These are phyloP conservation scores for Claviceps capensis DNA, from an alignment of 2,329 filamentous ascomycete genomes.

Conservation along the genomic window DNA sequence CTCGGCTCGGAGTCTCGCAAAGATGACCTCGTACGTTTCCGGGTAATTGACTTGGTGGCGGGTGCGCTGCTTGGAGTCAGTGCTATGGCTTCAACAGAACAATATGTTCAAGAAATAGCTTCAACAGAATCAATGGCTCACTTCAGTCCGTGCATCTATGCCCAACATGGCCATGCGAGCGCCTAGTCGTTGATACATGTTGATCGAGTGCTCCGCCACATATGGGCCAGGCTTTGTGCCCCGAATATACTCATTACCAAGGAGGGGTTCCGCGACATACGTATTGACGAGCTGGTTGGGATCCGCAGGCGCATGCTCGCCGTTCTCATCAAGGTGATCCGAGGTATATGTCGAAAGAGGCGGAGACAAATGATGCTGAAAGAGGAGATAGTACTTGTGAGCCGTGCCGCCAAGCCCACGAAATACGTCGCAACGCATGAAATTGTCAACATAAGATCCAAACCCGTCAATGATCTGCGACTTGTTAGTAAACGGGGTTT, in stretches of 20 bases:
- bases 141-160: conserved; percentile 84
- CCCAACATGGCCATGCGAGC: conserved; percentile 74
- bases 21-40: conserved; percentile 76
- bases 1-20: conserved; percentile 60
- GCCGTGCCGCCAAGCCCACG: conserved; percentile 81
- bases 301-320: conserved; percentile 42
- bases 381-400: conserved; percentile 96
- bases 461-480: conserved; percentile 75
- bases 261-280: conserved; percentile 46
- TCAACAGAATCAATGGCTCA: conserved; percentile 15
- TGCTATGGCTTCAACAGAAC: no score
- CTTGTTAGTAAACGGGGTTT: conserved; percentile 1
- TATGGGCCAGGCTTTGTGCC: conserved; percentile 73
- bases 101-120: no score
- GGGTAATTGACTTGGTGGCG: conserved; percentile 91
- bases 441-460: conserved; percentile 84
- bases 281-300: conserved; percentile 59
- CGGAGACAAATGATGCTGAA: conserved; percentile 86
- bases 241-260: conserved; percentile 63
- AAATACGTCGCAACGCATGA: conserved; percentile 88
- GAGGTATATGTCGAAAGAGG: conserved; percentile 78
- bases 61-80: conserved; percentile 45
- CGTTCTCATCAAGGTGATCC: conserved; percentile 11
- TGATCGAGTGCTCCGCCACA: conserved; percentile 76
- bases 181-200: conserved; percentile 73